These are phyloP conservation scores for Thelephora ganbajun DNA, from an alignment of 768 basidiomycete species.

Conservation along the genomic window DNA sequence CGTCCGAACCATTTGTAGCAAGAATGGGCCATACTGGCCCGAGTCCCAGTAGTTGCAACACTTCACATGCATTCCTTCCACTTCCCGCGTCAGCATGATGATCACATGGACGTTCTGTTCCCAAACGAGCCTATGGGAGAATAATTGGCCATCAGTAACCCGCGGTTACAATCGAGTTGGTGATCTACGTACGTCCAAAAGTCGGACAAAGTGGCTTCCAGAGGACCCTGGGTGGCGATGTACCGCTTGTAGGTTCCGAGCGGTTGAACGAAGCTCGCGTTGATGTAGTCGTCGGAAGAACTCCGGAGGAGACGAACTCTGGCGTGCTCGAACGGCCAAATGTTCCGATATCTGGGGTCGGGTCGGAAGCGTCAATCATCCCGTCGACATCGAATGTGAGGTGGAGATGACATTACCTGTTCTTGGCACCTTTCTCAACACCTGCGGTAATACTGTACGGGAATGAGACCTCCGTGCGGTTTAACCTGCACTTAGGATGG, in stretches of 20 bases:
- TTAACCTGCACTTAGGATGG: conserved; percentile 3
- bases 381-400: too few relatives aligned
- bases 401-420: conserved; percentile 37
- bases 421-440: conserved; percentile 89
- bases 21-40: conserved; percentile 55
- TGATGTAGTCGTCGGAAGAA: conserved; percentile 74
- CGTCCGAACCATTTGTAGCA: conserved; percentile 36
- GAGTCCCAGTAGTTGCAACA: conserved; percentile 85
- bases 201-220: conserved; percentile 78
- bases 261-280: conserved; percentile 88
- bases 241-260: conserved; percentile 70
- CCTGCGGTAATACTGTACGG: conserved; percentile 94
- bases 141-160: neutral
- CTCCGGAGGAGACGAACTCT: conserved; percentile 54
- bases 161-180: neutral
- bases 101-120: conserved; percentile 92
- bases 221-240: conserved; percentile 92
- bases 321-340: conserved; percentile 96
- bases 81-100: conserved; percentile 90
- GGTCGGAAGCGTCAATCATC: too few relatives aligned
- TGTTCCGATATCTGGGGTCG: conserved; percentile 68
- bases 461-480: conserved; percentile 23
- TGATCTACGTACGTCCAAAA: conserved; percentile 78
- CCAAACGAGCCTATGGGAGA: conserved; percentile 59
- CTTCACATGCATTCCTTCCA: conserved; percentile 80